These are phyloP conservation scores for Sarocladium brachiariae DNA, from an alignment of 2,329 filamentous ascomycete species.

Conservation along the genomic window DNA sequence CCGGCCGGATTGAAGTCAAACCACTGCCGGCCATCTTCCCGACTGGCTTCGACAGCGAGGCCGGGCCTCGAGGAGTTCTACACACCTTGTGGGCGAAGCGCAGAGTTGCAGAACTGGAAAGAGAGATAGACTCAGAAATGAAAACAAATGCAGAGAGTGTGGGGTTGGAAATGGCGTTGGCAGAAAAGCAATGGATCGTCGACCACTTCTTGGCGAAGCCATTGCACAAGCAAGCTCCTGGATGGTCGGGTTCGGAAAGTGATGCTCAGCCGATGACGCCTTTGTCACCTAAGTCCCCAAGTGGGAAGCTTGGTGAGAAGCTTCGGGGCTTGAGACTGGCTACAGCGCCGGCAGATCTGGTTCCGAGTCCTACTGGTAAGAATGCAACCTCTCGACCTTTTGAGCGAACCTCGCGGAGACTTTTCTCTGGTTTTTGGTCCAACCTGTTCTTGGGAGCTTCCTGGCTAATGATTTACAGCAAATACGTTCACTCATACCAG, in stretches of 20 bases:
- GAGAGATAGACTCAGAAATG: slow-evolving; percentile 70
- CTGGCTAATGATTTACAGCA: slow-evolving; percentile 18
- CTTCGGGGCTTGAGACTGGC: slow-evolving; percentile 71
- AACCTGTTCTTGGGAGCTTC: not conserved
- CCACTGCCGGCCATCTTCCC: slow-evolving; percentile 84
- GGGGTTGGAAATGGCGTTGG: slow-evolving; percentile 73
- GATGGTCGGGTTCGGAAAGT: not conserved
- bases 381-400: not conserved
- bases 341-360: slow-evolving; percentile 62
- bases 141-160: slow-evolving; percentile 72
- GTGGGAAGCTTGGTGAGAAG: slow-evolving; percentile 71
- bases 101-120: slow-evolving; percentile 64
- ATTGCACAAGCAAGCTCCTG: slow-evolving; percentile 53
- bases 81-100: slow-evolving; percentile 90
- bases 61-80: slow-evolving; percentile 72
- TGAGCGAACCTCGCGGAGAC: not conserved
- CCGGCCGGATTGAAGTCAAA: slow-evolving; percentile 52
- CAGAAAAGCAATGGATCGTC: slow-evolving; percentile 81
- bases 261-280: slow-evolving; percentile 20
- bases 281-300: slow-evolving; percentile 57
- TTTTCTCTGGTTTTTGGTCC: slow-evolving; percentile 5
- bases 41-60: slow-evolving; percentile 61
- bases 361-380: slow-evolving; percentile 46
- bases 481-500: slow-evolving; percentile 28
- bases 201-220: slow-evolving; percentile 60